Evolutionary conservation across 352 stramenopile genomes (phyloP).

Genomic region (Pelagophyceae sp.): DNA sequence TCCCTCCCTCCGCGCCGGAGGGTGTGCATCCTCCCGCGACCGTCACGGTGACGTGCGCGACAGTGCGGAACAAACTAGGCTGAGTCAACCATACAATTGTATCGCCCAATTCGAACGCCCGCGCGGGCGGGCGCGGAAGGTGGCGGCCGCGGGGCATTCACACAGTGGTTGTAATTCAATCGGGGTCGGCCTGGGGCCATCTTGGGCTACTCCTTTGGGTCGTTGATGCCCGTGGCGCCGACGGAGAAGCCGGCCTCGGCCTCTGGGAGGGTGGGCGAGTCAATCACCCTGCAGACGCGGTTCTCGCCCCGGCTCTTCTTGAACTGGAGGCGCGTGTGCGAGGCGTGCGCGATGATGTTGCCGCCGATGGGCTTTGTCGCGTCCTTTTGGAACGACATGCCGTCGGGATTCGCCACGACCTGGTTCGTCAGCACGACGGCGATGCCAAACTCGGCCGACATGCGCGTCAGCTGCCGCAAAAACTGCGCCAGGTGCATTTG

Average conservation of each 20-base stretch:
- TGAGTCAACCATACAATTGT: too few relatives aligned
- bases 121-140: too few relatives aligned
- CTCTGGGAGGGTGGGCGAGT: slow-evolving; percentile 91
- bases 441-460: slow-evolving; percentile 98
- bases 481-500: slow-evolving; percentile 80
- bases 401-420: slow-evolving; percentile 75
- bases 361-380: slow-evolving; percentile 70
- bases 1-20: too few relatives aligned
- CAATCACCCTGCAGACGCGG: slow-evolving; percentile 82
- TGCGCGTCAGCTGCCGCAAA: slow-evolving; percentile 85
- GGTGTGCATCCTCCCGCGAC: too few relatives aligned
- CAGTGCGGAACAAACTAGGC: too few relatives aligned
- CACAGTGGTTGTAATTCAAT: too few relatives aligned
- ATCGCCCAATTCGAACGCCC: too few relatives aligned
- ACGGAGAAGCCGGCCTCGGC: slow-evolving; percentile 96
- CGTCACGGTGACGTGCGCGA: too few relatives aligned
- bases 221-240: slow-evolving; percentile 79
- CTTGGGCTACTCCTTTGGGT: slow-evolving; percentile 59
- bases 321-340: slow-evolving; percentile 88
- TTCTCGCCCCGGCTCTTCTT: slow-evolving; percentile 95
- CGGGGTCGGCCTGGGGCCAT: too few relatives aligned
- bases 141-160: too few relatives aligned
- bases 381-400: slow-evolving; percentile 76
- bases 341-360: slow-evolving; percentile 94
- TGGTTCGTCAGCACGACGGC: slow-evolving; percentile 84